Evolutionary conservation across 83 land plant species (phyloP), one percentile per base, ranked within the genome.

Genomic region (Picea engelmannii): DNA sequence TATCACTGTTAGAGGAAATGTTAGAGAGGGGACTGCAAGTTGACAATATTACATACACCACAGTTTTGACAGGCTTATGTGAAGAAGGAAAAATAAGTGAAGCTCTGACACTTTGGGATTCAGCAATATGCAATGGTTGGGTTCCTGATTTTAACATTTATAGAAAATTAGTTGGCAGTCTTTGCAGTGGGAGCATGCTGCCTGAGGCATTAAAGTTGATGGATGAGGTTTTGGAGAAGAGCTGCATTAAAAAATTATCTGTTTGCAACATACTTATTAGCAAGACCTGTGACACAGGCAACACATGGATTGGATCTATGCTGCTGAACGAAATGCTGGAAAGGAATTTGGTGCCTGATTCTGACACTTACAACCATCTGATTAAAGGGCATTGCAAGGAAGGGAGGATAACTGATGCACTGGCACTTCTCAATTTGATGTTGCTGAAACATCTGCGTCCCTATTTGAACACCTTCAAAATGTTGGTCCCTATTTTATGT

Each of bases 111-210:
- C 83, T 71, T 61, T 88, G 70, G 83, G 42, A 83, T 59, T 10
- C 77, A 35, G 87, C 92, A 20, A 20, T 66, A 20, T 55, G 55
- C 18, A n/a, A 79, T 62, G 83, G 61, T 16, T 92, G 92, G 90
- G 35, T 84, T 62, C 88, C 88, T 0, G 13, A 23, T 7, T 17
- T 67, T 15, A 66, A 80, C 38, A 86, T 83, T 21, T 68, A 80
- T 21, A 79, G 67, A 66, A 65, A 69, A 38, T 38, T 88, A 52
- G 4, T 92, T 13, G 69, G 80, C 61, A 81, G 66, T 59, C 83
- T 92, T 23, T 88, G 84, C 82, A 71, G 80, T 58, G 16, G 40
- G 24, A 80, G 82, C 55, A 76, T 85, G 88, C 18, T 90, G 2
- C 63, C 78, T 38, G 86, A 90, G 81, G 82, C 84, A 7, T 13